phyloP scores from a whole-genome alignment of 768 basidiomycete species.

The Russula sp. region DNA sequence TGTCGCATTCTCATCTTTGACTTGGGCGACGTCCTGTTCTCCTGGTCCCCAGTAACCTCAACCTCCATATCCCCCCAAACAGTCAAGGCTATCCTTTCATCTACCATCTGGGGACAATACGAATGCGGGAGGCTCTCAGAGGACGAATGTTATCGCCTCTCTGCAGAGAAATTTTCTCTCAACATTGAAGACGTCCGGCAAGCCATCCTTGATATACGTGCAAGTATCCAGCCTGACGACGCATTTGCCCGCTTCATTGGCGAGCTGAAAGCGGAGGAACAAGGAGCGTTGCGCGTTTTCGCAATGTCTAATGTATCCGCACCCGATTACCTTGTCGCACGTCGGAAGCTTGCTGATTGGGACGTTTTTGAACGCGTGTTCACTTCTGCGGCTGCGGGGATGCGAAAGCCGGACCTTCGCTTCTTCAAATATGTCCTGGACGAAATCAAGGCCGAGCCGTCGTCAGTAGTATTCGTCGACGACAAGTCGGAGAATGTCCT shows the following conservation, averaged over 20 bases:
- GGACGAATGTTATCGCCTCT: conserved; percentile 39
- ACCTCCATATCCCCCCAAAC: conserved; percentile 39
- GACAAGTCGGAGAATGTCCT: conserved; percentile 56
- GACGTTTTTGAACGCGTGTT: conserved; percentile 45
- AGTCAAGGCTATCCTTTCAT: conserved; percentile 39
- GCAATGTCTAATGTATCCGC: conserved; percentile 57
- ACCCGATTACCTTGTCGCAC: conserved; percentile 45
- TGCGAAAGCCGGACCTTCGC: conserved; percentile 51
- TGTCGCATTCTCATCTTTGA: conserved; percentile 42
- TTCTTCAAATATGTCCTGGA: conserved; percentile 47
- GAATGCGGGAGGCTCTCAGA: conserved; percentile 43
- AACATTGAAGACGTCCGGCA: conserved; percentile 34
- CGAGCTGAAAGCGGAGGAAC: conserved; percentile 38
- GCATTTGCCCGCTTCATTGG: conserved; percentile 42
- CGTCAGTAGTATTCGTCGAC: conserved; percentile 48
- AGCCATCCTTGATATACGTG: conserved; percentile 44
- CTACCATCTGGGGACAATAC: conserved; percentile 47
- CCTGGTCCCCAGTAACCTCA: conserved; percentile 43
- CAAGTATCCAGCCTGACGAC: conserved; percentile 41
- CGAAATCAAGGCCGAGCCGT: conserved; percentile 41
- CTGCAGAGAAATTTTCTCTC: conserved; percentile 37
- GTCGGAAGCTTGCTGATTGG: conserved; percentile 44
- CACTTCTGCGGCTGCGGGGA: conserved; percentile 45
- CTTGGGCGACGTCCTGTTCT: conserved; percentile 50
- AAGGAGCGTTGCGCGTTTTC: conserved; percentile 37